phyloP scores from a whole-genome alignment of 2,329 filamentous ascomycete genomes.

The Fusarium multiceps region DNA sequence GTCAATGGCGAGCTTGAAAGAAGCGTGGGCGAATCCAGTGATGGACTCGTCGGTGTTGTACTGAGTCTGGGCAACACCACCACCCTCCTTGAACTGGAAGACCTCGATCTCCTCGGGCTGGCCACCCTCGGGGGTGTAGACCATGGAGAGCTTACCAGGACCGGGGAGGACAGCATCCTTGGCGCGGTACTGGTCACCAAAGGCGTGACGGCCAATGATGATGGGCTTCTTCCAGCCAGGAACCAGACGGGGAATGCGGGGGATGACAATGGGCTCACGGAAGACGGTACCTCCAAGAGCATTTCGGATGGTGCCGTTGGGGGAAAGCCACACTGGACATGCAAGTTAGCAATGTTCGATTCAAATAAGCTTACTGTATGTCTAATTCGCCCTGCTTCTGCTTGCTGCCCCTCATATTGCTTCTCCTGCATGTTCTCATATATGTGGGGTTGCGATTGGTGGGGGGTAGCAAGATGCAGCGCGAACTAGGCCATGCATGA shows the following conservation, averaged over 20 bases:
- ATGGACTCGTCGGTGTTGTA: conserved; percentile 99
- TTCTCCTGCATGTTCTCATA: conserved; percentile 34
- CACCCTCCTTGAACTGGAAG: conserved; percentile 86
- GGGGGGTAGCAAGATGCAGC: conserved; percentile 33
- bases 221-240: conserved; percentile 99
- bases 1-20: conserved; percentile 92
- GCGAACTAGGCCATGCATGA: conserved; percentile 12
- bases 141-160: conserved; percentile 90
- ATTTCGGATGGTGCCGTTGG: conserved; percentile 89
- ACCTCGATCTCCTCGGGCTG: conserved; percentile 89
- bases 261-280: conserved; percentile 98
- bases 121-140: conserved; percentile 88
- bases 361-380: conserved; percentile 6
- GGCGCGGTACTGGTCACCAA: conserved; percentile 98
- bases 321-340: conserved; percentile 89
- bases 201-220: conserved; percentile 98
- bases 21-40: conserved; percentile 91
- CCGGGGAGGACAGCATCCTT: conserved; percentile 88
- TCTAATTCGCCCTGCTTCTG: conserved; percentile 28
- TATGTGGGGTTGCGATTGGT: conserved; percentile 42
- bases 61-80: conserved; percentile 92
- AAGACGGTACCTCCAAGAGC: conserved; percentile 93
- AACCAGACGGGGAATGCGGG: conserved; percentile 89
- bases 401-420: conserved; percentile 19
- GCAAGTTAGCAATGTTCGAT: conserved; percentile 38